These are phyloP conservation scores for Sporothrix protearum DNA, from an alignment of 2,329 filamentous ascomycete genomes.

Conservation along the genomic window DNA sequence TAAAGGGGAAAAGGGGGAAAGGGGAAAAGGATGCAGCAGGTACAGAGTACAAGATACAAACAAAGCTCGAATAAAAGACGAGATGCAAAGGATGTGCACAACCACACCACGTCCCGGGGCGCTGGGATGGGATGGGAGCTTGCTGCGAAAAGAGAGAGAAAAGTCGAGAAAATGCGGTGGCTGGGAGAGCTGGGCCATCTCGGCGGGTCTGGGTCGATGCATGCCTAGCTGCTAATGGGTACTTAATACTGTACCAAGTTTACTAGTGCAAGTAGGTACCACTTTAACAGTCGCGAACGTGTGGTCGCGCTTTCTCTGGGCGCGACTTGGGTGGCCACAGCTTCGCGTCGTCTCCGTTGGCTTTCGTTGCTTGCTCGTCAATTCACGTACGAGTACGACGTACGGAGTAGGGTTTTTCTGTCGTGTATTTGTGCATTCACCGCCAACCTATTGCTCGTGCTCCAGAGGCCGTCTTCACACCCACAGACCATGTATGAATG, in stretches of 20 bases:
- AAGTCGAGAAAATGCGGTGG: slow-evolving; percentile 24
- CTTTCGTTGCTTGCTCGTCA: not conserved
- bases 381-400: too few relatives aligned
- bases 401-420: too few relatives aligned
- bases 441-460: not conserved
- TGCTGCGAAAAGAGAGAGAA: not conserved
- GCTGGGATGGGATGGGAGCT: slow-evolving; percentile 5
- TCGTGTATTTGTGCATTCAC: not conserved
- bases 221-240: slow-evolving; percentile 21
- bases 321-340: not conserved
- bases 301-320: slow-evolving; percentile 5
- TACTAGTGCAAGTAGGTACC: not conserved
- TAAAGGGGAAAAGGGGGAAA: too few relatives aligned
- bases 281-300: slow-evolving; percentile 17
- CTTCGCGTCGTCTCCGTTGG: not conserved
- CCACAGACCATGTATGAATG: too few relatives aligned
- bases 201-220: slow-evolving; percentile 19
- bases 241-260: not conserved
- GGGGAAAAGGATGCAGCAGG: not conserved
- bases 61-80: not conserved
- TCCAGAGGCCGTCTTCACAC: too few relatives aligned
- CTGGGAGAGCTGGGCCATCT: slow-evolving; percentile 23
- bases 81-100: not conserved
- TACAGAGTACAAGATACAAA: not conserved
- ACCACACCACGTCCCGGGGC: not conserved